Evolutionary conservation across 2,329 filamentous ascomycete genomes (phyloP).

Genomic region (Metarhizium anisopliae): DNA sequence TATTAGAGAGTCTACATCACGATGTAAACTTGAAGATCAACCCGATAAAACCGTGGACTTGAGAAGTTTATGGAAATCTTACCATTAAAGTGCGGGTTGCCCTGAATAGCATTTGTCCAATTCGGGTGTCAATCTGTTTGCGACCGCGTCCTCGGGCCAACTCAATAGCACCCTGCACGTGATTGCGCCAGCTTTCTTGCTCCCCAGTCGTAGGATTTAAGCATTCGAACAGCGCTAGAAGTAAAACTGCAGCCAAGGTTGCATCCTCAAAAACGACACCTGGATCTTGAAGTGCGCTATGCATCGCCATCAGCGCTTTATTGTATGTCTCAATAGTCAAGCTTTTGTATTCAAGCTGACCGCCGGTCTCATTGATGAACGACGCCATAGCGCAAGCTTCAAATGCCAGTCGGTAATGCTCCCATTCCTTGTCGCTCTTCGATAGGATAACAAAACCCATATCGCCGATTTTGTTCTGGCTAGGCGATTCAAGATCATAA

Average conservation of each 20-base stretch:
- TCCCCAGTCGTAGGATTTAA: not conserved
- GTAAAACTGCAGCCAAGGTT: not conserved
- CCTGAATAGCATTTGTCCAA: not conserved
- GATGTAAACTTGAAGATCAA: not conserved
- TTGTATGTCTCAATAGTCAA: not conserved
- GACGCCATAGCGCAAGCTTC: not conserved
- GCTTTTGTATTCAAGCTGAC: not conserved
- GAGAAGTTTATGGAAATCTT: not conserved
- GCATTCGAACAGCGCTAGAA: not conserved
- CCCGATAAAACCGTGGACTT: not conserved
- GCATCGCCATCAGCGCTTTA: not conserved
- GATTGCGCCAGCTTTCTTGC: not conserved
- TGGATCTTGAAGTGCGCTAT: not conserved
- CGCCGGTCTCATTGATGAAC: not conserved
- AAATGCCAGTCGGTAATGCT: not conserved
- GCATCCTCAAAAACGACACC: not conserved
- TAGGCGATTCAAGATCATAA: not conserved
- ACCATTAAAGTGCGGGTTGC: not conserved
- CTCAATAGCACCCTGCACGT: not conserved
- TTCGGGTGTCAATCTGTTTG: not conserved
- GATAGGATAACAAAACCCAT: not conserved
- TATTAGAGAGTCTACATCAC: not conserved
- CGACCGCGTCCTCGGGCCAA: not conserved
- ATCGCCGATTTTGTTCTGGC: not conserved
- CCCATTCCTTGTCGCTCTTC: not conserved